phyloP scores from a whole-genome alignment of 345 rosid species.

The Ceriops zippeliana region DNA sequence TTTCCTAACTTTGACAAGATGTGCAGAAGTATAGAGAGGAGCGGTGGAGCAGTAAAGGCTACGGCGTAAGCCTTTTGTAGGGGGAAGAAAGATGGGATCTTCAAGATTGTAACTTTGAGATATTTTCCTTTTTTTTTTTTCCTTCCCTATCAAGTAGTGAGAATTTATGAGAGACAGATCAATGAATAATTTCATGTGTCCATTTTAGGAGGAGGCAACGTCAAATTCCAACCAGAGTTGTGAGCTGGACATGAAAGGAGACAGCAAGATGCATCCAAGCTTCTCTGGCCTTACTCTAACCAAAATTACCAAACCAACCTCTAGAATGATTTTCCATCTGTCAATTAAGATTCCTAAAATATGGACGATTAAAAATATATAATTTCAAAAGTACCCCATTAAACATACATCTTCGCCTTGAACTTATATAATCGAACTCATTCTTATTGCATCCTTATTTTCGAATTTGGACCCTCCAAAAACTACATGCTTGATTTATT shows the following conservation, averaged over 20 bases:
- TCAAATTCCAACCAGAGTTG: conserved; percentile 32
- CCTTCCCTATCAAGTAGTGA: not conserved
- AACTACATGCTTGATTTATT: too few relatives aligned
- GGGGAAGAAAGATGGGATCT: conserved; percentile 13
- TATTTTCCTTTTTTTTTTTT: not conserved
- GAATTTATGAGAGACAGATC: not conserved
- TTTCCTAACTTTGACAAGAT: too few relatives aligned
- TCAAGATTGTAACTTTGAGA: conserved; percentile 21
- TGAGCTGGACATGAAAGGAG: conserved; percentile 47
- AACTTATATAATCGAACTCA: too few relatives aligned
- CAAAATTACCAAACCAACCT: conserved; percentile 23
- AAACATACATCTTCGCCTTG: too few relatives aligned
- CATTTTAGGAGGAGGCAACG: conserved; percentile 30
- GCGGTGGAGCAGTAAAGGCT: not conserved
- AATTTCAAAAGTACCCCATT: too few relatives aligned
- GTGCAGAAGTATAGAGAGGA: not conserved
- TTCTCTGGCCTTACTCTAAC: conserved; percentile 22
- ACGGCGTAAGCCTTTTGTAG: conserved; percentile 12
- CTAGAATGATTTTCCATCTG: conserved; percentile 31
- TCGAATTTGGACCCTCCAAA: too few relatives aligned
- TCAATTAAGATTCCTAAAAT: conserved; percentile 12
- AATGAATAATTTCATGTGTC: conserved; percentile 26
- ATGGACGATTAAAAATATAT: not conserved
- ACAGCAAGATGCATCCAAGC: conserved; percentile 31
- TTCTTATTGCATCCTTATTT: too few relatives aligned